phyloP scores from a whole-genome alignment of 139 green algal species.

The Chlamydomonas schloesseri region DNA sequence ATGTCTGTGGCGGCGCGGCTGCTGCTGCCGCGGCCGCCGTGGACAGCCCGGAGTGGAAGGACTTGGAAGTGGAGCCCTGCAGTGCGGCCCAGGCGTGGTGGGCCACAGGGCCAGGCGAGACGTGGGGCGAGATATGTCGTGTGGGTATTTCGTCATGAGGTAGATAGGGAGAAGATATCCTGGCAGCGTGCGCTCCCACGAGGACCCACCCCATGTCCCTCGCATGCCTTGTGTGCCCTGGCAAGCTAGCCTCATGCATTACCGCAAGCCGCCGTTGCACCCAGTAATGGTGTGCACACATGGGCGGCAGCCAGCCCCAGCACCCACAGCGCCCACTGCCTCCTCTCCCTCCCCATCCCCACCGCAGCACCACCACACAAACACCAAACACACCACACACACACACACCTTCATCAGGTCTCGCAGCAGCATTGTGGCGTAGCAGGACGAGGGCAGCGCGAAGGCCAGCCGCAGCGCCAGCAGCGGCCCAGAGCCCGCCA shows the following conservation, averaged over 20 bases:
- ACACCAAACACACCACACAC: background rate
- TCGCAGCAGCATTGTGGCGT: constrained; percentile 95
- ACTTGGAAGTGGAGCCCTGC: constrained; percentile 40
- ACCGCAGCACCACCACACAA: background rate
- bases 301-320: no score
- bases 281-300: background rate
- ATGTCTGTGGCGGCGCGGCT: background rate
- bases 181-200: background rate
- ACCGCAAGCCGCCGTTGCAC: no score
- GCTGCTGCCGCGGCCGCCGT: background rate
- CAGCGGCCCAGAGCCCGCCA: constrained; percentile 19
- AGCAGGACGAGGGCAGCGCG: constrained; percentile 82
- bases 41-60: constrained; percentile 38
- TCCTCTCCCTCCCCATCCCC: no score
- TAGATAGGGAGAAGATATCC: background rate
- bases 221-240: no score
- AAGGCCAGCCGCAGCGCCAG: constrained; percentile 84
- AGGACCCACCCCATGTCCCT: no score
- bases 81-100: background rate
- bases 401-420: constrained; percentile 77
- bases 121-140: background rate
- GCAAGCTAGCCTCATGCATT: background rate
- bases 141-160: background rate
- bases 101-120: background rate
- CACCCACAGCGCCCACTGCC: no score